Percentiles rank a stretch among this genome's conserved stretches.
Conservation (phyloP, 2,329 filamentous ascomycete species). For the Volutella citrinella region DNA sequence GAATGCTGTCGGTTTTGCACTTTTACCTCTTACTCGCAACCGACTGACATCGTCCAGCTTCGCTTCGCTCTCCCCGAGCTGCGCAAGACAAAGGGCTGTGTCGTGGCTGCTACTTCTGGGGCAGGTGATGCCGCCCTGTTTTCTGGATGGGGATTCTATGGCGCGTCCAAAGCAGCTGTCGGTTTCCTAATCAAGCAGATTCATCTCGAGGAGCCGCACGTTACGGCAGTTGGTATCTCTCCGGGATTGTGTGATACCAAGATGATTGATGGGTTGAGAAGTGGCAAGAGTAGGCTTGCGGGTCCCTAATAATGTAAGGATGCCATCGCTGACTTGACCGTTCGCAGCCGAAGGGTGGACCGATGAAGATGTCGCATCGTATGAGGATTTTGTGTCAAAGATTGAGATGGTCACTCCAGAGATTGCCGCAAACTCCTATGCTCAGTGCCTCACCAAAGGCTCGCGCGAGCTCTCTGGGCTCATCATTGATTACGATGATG, state of each 20-base stretch:
- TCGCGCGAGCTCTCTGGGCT: too few relatives aligned
- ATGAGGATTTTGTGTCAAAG: too few relatives aligned
- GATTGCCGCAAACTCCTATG: too few relatives aligned
- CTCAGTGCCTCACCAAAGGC: too few relatives aligned
- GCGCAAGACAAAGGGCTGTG: not conserved
- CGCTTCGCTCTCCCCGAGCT: not conserved
- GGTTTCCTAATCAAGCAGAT: not conserved
- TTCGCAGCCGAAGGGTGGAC: too few relatives aligned
- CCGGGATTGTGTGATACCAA: not conserved
- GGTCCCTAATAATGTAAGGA: too few relatives aligned
- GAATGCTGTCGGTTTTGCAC: not conserved
- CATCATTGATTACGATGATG: too few relatives aligned
- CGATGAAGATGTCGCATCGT: too few relatives aligned
- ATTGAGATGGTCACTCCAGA: too few relatives aligned
- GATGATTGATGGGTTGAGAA: not conserved
- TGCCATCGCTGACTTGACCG: too few relatives aligned
- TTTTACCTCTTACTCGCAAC: not conserved
- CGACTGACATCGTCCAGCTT: not conserved
- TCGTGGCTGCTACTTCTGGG: not conserved
- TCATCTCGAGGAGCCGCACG: not conserved
- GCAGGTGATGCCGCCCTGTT: not conserved
- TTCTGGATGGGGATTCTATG: not conserved
- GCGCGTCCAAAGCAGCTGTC: not conserved
- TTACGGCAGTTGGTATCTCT: not conserved
- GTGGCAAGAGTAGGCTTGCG: not conserved